These are phyloP conservation scores for Nicotiana knightiana DNA, from an alignment of 257 asterid species.

Conservation along the genomic window DNA sequence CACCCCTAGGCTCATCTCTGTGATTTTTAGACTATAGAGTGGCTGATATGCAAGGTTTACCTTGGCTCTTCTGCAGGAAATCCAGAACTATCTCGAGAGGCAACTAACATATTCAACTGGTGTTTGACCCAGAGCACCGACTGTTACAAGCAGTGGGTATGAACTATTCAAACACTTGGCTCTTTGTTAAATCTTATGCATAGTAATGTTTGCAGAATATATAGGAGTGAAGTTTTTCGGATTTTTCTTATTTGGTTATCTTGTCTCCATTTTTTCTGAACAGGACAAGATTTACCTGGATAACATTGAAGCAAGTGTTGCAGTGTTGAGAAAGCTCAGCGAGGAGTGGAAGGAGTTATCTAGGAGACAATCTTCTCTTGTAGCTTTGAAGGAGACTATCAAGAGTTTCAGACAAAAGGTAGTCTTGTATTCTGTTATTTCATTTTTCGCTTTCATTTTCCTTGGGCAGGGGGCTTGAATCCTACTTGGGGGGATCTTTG, in stretches of 20 bases:
- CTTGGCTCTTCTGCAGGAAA: conserved; percentile 39
- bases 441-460: background rate
- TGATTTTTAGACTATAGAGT: background rate
- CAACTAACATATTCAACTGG: conserved; percentile 63
- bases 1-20: background rate
- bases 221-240: background rate
- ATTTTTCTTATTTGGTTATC: background rate
- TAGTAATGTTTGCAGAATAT: background rate
- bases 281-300: conserved; percentile 60
- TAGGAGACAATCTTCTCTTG: conserved; percentile 48
- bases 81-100: conserved; percentile 67
- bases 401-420: conserved; percentile 68
- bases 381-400: conserved; percentile 46
- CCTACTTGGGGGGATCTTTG: background rate
- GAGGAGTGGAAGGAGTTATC: conserved; percentile 53
- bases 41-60: conserved; percentile 8
- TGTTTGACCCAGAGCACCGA: conserved; percentile 71
- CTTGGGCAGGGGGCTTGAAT: background rate
- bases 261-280: conserved; percentile 7
- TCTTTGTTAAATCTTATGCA: background rate
- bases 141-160: conserved; percentile 82
- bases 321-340: conserved; percentile 47
- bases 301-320: conserved; percentile 60
- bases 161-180: conserved; percentile 9
- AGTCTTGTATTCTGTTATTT: background rate